Evolutionary conservation across 257 asterid genomes (phyloP).

Genomic region (Solanum gandarillasii): DNA sequence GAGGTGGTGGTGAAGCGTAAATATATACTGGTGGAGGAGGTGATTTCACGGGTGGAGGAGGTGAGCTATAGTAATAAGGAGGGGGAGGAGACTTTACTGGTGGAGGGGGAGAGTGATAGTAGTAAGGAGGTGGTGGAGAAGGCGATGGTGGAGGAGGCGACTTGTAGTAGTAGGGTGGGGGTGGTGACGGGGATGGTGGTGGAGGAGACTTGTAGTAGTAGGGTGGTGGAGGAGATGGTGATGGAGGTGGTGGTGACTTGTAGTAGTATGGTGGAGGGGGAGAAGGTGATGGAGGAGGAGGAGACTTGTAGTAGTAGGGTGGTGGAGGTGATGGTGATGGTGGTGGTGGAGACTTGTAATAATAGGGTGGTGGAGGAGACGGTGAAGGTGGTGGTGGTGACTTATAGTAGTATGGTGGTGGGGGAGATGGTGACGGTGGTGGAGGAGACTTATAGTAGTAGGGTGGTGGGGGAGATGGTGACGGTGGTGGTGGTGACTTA

Average conservation of each 20-base stretch:
- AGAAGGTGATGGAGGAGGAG: accelerated
- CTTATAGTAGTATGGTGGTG: background rate
- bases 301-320: background rate
- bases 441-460: background rate
- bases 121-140: background rate
- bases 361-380: accelerated
- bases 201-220: background rate
- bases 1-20: background rate
- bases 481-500: background rate
- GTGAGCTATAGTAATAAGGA: background rate
- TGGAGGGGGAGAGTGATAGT: background rate
- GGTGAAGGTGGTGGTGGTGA: accelerated
- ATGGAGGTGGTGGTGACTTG: background rate
- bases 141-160: background rate
- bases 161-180: background rate
- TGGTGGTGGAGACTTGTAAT: background rate
- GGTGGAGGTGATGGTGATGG: background rate
- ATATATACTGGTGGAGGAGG: background rate
- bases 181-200: accelerated
- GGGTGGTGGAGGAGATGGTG: background rate
- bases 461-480: background rate
- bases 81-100: background rate
- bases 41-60: background rate
- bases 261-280: background rate
- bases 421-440: background rate